Conservation (phyloP, 75 land plant genomes). For the Sequoiadendron giganteum region DNA sequence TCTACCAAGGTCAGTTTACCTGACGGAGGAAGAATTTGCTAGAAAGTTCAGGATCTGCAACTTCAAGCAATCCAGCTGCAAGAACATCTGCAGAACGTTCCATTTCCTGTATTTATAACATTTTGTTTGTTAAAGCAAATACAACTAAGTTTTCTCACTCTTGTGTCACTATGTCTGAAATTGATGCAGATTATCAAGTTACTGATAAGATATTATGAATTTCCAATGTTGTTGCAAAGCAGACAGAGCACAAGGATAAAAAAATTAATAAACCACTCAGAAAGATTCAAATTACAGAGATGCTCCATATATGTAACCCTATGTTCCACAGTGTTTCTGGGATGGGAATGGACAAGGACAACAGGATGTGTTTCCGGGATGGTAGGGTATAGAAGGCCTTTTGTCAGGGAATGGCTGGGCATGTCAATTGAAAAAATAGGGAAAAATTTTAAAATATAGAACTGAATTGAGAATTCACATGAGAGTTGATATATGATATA, state of each 20-base stretch:
- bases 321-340: too few species aligned
- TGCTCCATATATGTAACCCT: background rate
- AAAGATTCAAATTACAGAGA: background rate
- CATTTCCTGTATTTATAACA: slow-evolving; percentile 72
- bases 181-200: background rate
- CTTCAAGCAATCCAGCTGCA: slow-evolving; percentile 95
- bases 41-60: slow-evolving; percentile 87
- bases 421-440: too few species aligned
- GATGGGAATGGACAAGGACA: too few species aligned
- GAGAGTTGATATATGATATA: too few species aligned
- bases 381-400: too few species aligned
- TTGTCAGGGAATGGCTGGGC: too few species aligned
- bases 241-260: background rate
- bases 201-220: background rate
- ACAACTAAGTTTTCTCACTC: background rate
- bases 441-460: too few species aligned
- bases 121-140: background rate
- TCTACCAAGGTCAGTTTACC: slow-evolving; percentile 31
- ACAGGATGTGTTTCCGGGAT: too few species aligned
- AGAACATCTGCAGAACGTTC: slow-evolving; percentile 94
- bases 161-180: background rate
- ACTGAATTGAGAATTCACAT: too few species aligned
- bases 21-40: slow-evolving; percentile 72
- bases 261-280: background rate
- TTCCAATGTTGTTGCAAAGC: background rate